phyloP scores from a whole-genome alignment of 768 basidiomycete species.

The Tricholoma terreum region DNA sequence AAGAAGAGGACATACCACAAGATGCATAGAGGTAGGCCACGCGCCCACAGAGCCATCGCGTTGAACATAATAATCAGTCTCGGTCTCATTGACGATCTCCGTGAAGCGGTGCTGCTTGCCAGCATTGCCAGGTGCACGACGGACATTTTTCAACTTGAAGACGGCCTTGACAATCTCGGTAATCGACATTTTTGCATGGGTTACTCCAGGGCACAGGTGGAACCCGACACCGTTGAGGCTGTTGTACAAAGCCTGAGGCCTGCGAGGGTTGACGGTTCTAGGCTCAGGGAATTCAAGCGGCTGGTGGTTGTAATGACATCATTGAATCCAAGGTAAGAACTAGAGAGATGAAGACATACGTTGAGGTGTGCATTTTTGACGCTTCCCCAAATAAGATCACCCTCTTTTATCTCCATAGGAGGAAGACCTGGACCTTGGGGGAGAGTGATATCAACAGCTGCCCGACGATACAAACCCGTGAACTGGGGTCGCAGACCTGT shows the following conservation, averaged over 20 bases:
- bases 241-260: conserved; percentile 29
- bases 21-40: conserved; percentile 37
- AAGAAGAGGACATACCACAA: conserved; percentile 24
- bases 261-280: conserved; percentile 33
- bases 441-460: conserved; percentile 29
- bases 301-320: conserved; percentile 16
- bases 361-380: conserved; percentile 45
- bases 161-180: conserved; percentile 43
- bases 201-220: conserved; percentile 37
- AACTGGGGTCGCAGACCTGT: conserved; percentile 39
- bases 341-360: conserved; percentile 15
- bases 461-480: conserved; percentile 38
- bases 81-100: conserved; percentile 30
- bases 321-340: conserved; percentile 3
- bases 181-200: conserved; percentile 36
- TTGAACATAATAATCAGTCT: conserved; percentile 32
- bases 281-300: conserved; percentile 45
- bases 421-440: conserved; percentile 34
- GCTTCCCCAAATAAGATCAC: conserved; percentile 39
- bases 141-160: conserved; percentile 42
- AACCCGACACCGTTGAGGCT: conserved; percentile 36
- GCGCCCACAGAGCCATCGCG: conserved; percentile 31
- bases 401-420: conserved; percentile 33
- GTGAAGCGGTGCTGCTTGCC: conserved; percentile 36
- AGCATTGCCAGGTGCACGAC: conserved; percentile 43